phyloP scores from a whole-genome alignment of 345 rosid species.

The Salix brachista region DNA sequence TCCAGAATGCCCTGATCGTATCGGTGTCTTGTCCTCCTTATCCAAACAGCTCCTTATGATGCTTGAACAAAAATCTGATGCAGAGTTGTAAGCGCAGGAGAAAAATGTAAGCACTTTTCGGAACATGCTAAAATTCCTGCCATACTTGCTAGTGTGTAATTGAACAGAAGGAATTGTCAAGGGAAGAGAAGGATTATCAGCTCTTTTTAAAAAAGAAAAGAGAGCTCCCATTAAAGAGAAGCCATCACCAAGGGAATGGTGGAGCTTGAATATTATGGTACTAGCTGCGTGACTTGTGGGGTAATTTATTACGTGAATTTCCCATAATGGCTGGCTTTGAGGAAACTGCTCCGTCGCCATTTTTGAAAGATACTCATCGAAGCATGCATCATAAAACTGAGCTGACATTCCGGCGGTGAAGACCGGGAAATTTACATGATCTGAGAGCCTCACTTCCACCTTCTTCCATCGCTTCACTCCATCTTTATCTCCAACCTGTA shows the following conservation, averaged over 20 bases:
- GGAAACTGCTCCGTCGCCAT: conserved; percentile 30
- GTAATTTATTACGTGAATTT: conserved; percentile 41
- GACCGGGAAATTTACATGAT: conserved; percentile 30
- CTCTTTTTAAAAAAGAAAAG: conserved; percentile 49
- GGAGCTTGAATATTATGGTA: conserved; percentile 38
- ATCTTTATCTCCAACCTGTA: conserved; percentile 23
- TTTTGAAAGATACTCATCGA: conserved; percentile 30
- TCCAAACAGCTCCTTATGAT: conserved; percentile 25
- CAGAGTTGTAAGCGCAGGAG: conserved; percentile 15
- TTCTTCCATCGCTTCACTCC: conserved; percentile 34
- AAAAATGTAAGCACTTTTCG: background rate
- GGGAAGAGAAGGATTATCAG: conserved; percentile 43
- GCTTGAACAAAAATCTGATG: conserved; percentile 34
- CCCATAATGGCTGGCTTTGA: conserved; percentile 43
- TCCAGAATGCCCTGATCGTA: conserved; percentile 28
- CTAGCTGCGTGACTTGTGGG: conserved; percentile 40
- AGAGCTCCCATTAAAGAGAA: conserved; percentile 51
- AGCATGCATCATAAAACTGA: conserved; percentile 27
- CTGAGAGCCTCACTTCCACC: conserved; percentile 30
- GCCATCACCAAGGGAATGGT: conserved; percentile 58
- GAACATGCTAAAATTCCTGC: background rate
- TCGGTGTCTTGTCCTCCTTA: conserved; percentile 32
- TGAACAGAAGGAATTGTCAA: conserved; percentile 35
- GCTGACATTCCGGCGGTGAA: conserved; percentile 29
- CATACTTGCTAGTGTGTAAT: background rate